Evolutionary conservation across 2,329 filamentous ascomycete genomes (phyloP).

Genomic region (Penicillium nordicum): DNA sequence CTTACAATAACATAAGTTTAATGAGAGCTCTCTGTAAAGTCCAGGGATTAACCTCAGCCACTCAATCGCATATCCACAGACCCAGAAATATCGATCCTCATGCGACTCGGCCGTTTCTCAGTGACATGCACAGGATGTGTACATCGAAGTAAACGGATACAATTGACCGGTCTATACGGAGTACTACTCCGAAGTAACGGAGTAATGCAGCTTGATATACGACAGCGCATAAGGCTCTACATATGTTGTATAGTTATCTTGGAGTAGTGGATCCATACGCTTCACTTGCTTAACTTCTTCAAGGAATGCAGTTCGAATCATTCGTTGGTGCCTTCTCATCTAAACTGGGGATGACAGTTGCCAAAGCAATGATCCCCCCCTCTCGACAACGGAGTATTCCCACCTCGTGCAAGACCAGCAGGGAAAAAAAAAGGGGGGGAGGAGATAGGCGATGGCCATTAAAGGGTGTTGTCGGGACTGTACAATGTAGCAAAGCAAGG

Average conservation of each 20-base stretch:
- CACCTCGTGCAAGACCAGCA: constrained; percentile 8
- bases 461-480: constrained; percentile 7
- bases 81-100: constrained; percentile 3
- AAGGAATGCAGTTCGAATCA: constrained; percentile 5
- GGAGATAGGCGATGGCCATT: constrained; percentile 4
- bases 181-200: neutral
- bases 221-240: neutral
- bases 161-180: neutral
- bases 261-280: neutral
- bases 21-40: constrained; percentile 13
- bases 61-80: constrained; percentile 4
- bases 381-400: constrained; percentile 8
- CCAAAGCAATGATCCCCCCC: constrained; percentile 7
- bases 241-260: neutral
- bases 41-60: constrained; percentile 15
- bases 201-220: neutral
- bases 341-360: constrained; percentile 5
- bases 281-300: neutral
- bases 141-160: neutral
- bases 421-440: constrained; percentile 1
- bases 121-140: constrained; percentile 6
- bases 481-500: constrained; percentile 19
- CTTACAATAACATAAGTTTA: constrained; percentile 4
- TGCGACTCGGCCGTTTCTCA: constrained; percentile 23
- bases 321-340: neutral